These are phyloP conservation scores for Glycine tomentella DNA, from an alignment of 306 rosid genomes.

Conservation along the genomic window DNA sequence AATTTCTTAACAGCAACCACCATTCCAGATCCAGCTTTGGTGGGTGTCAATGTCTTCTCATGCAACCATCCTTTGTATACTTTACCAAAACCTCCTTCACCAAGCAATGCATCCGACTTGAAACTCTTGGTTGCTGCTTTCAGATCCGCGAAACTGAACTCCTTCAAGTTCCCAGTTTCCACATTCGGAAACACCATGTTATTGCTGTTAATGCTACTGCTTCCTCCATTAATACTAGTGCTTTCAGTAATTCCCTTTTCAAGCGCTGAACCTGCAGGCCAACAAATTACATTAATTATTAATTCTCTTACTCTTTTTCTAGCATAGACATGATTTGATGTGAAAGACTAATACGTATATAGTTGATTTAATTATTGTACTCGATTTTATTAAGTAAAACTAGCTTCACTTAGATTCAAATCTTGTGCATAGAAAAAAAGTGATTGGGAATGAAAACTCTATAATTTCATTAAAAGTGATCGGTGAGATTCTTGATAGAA, in stretches of 20 bases:
- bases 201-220: background rate
- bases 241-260: background rate
- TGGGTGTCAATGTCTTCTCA: slow-evolving; percentile 66
- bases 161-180: slow-evolving; percentile 45
- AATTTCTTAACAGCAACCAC: slow-evolving; percentile 80
- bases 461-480: too few relatives aligned
- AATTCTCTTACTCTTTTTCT: too few relatives aligned
- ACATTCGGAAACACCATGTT: background rate
- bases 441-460: too few relatives aligned
- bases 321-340: too few relatives aligned
- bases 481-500: too few relatives aligned
- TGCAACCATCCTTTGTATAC: slow-evolving; percentile 92
- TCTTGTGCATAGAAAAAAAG: too few relatives aligned
- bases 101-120: slow-evolving; percentile 66
- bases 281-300: background rate
- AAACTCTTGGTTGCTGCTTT: slow-evolving; percentile 69
- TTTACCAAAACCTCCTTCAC: slow-evolving; percentile 91
- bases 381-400: too few relatives aligned
- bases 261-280: background rate
- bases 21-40: slow-evolving; percentile 67
- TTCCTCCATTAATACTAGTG: background rate
- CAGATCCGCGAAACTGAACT: slow-evolving; percentile 67
- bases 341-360: too few relatives aligned
- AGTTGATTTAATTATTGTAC: too few relatives aligned
- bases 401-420: too few relatives aligned